phyloP scores from a whole-genome alignment of 2,329 filamentous ascomycete genomes.

The Alternaria longipes region DNA sequence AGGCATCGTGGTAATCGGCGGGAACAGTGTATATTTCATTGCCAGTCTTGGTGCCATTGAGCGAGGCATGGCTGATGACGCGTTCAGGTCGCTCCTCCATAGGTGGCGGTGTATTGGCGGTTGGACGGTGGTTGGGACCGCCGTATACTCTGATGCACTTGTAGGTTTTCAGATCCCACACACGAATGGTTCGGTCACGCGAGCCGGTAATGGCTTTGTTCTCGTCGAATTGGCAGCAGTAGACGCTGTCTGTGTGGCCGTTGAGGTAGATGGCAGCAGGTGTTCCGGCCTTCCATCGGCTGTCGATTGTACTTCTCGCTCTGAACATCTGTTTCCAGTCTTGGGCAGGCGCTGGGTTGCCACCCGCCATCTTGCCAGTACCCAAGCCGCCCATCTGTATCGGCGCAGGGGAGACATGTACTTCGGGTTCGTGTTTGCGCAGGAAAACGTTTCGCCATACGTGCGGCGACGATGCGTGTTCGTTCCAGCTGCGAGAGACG shows the following conservation, averaged over 20 bases:
- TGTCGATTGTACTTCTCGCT: conserved; percentile 77
- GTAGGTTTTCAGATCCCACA: conserved; percentile 94
- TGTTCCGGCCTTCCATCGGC: conserved; percentile 80
- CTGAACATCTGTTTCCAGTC: conserved; percentile 89
- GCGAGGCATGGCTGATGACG: conserved; percentile 56
- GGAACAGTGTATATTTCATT: conserved; percentile 59
- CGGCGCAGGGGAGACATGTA: conserved; percentile 56
- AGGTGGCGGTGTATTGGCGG: conserved; percentile 57
- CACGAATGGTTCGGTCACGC: conserved; percentile 90
- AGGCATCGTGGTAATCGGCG: conserved; percentile 79
- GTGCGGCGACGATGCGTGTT: conserved; percentile 63
- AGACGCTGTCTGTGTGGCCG: conserved; percentile 94
- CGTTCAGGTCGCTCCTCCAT: conserved; percentile 54
- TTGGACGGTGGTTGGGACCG: conserved; percentile 69
- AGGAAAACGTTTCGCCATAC: conserved; percentile 72
- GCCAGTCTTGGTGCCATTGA: conserved; percentile 59
- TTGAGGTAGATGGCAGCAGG: conserved; percentile 88
- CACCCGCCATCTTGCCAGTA: conserved; percentile 58
- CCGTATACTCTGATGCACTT: conserved; percentile 88
- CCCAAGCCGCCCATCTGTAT: conserved; percentile 63
- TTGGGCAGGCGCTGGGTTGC: conserved; percentile 63
- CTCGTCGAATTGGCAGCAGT: conserved; percentile 98
- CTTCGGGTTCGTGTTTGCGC: conserved; percentile 60
- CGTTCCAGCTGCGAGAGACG: conserved; percentile 67
- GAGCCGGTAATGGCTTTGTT: conserved; percentile 97